Conservation (phyloP, 2,329 filamentous ascomycete genomes). For the Geosmithia morbida region DNA sequence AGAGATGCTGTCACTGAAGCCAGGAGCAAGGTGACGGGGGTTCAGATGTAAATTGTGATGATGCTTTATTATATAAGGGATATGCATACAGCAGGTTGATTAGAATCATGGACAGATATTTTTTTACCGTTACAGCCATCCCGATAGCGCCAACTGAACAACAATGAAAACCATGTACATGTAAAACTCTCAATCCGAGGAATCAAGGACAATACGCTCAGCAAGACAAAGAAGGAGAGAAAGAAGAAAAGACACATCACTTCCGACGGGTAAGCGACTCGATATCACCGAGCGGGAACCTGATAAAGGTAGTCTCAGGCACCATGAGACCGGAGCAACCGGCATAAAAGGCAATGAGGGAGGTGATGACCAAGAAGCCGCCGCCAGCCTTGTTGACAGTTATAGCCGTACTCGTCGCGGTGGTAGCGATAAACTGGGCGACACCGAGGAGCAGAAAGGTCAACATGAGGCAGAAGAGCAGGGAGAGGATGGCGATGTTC, state of each 20-base stretch:
- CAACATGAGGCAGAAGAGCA: slow-evolving; percentile 43
- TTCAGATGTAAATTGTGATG: no score
- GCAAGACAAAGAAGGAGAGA: no score
- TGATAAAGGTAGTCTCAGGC: slow-evolving; percentile 23
- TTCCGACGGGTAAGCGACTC: not conserved
- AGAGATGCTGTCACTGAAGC: no score
- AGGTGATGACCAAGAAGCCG: slow-evolving; percentile 20
- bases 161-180: not conserved
- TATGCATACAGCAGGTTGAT: no score
- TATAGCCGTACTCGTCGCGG: slow-evolving; percentile 21
- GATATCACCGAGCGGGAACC: slow-evolving; percentile 23
- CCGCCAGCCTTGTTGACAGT: slow-evolving; percentile 26
- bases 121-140: no score
- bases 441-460: slow-evolving; percentile 45
- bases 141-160: no score
- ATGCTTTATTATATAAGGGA: no score
- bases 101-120: no score
- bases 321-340: slow-evolving; percentile 25
- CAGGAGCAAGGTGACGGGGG: no score
- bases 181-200: no score
- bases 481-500: slow-evolving; percentile 40
- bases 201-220: no score
- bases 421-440: slow-evolving; percentile 32
- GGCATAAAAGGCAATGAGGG: slow-evolving; percentile 22
- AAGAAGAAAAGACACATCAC: not conserved